Base-by-base conservation (phyloP, 2,329 filamentous ascomycete genomes). In the Fusarium marasasianum region DNA sequence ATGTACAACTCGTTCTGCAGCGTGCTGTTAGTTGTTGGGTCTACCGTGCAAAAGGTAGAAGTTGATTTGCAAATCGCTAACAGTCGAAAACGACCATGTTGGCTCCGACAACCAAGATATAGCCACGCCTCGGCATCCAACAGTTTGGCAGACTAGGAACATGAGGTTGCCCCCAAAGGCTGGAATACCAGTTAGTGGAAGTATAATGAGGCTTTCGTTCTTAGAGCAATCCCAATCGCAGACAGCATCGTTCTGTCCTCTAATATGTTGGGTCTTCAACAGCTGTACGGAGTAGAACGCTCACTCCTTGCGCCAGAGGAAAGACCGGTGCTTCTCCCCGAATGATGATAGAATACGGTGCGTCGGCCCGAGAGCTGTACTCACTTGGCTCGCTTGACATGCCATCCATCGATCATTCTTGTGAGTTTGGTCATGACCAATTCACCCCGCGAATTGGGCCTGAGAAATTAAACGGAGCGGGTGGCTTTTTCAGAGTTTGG, bases 401-500 rank as follows among this genome's bases (percentile, higher is more conserved):
- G 35, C 22, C 35, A 14, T 22, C 14, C 14, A 29, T 40, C 17
- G 12, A 37, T 54, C 24, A 38, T 40, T 18, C 8, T 26, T 54
- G 18, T 40, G 24, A 29, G 24, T 40, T 54, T 10, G 24, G 9
- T 59, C 44, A 66, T 61, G 33, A 54, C 20, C 54, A 60, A 70
- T 15, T 37, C 20, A 54, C 71, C 73, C 73, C 71, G 53, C 68
- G 63, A 47, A 61, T 54, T 62, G 47, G 24, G 53, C 51, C 60
- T 47, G 62, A 63, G 76, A 77, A 61, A 77, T 72, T 74, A 58
- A 51, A 69, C 48, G 24, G 62, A 66, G 47, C 59, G 66, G 66
- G 55, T 67, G 66, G 72, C 71, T 63, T 63, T 59, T 57, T 60
- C 63, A 61, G 66, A 67, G 40, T 54, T 60, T 35, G 44, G 48